Evolutionary conservation across 495 filamentous ascomycete species (phyloP), one percentile per base, ranked within the genome.

Genomic region (Talaromyces adpressus): DNA sequence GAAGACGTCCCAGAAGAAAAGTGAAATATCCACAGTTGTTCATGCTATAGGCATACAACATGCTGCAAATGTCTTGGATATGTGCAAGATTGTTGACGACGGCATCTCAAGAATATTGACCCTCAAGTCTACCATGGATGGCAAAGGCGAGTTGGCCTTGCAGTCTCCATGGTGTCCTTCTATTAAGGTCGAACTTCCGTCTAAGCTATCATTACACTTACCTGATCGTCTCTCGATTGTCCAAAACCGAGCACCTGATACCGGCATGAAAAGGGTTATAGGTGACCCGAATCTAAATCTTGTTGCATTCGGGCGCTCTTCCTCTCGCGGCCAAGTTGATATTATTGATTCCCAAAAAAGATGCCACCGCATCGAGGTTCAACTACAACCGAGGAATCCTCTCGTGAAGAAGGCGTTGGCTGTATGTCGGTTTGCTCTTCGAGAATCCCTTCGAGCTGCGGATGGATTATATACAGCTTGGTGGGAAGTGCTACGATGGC

Each of bases 401-500:
- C 72, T 87, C 34, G 84, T 91, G 52, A 75, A 74, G 25, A 85
- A 79, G 57, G 74, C 84, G 3, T 76, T 93, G 7, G 80, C 82
- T 18, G 76, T 82, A 16, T 87, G 87, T 68, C 81, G 82, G 49
- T 85, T 87, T 52, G 82, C 87, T 39, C 71, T 92, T 47, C 84
- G 84, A 16, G 72, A 84, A 18, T 75, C 76, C 4, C 79, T 81
- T 32, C 80, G 83, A 60, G 75, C 75, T 27, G 85, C 85, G 1
- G 89, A 93, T 66, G 84, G 84, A 7, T 71, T 93, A 5, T 68
- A 90, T 49, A 76, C 84, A 1, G 85, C 82, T 6, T 95, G 90
- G 90, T 92, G 89, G 87, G 85, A 90, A 66, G 81, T 85, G 11
- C 83, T 89, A 70, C 84, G 85, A 65, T 91, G 87, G 86, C 81